These are phyloP conservation scores for Mitragyna speciosa DNA, from an alignment of 257 asterid species.

Conservation along the genomic window DNA sequence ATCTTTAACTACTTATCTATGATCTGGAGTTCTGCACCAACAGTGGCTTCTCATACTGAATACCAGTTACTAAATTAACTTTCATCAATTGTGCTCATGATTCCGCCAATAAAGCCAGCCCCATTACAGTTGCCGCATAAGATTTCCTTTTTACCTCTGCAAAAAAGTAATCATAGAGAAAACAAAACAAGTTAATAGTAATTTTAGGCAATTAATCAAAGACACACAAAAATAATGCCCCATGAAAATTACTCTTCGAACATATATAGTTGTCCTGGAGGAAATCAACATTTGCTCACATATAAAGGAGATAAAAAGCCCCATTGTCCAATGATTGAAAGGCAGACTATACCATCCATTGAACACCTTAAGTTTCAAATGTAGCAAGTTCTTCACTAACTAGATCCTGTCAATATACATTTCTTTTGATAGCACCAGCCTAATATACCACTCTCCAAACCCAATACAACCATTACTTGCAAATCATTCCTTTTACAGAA, in stretches of 20 bases:
- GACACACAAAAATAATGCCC: no score
- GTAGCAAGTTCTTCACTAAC: neutral
- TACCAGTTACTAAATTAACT: slow-evolving; percentile 11
- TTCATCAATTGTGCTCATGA: slow-evolving; percentile 69
- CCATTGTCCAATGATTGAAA: no score
- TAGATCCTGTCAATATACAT: neutral
- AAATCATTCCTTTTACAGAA: no score
- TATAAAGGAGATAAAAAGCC: neutral
- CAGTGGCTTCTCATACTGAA: no score
- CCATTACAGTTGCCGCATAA: slow-evolving; percentile 89
- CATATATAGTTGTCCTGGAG: no score
- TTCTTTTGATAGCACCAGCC: neutral
- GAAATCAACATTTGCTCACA: neutral
- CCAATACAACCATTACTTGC: no score
- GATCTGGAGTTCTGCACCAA: no score
- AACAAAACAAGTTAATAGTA: neutral
- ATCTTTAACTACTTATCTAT: no score
- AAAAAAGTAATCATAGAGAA: neutral
- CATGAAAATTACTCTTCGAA: no score
- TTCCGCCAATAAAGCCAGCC: slow-evolving; percentile 90
- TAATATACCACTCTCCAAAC: no score
- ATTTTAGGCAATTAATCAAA: no score
- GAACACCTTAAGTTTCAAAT: neutral
- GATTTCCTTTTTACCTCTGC: slow-evolving; percentile 71
- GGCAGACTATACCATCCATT: neutral